A percentile compares a stretch with the other conserved stretches of the same genome.
Conservation (phyloP, 2,329 filamentous ascomycete genomes). For the Tothia fuscella region DNA sequence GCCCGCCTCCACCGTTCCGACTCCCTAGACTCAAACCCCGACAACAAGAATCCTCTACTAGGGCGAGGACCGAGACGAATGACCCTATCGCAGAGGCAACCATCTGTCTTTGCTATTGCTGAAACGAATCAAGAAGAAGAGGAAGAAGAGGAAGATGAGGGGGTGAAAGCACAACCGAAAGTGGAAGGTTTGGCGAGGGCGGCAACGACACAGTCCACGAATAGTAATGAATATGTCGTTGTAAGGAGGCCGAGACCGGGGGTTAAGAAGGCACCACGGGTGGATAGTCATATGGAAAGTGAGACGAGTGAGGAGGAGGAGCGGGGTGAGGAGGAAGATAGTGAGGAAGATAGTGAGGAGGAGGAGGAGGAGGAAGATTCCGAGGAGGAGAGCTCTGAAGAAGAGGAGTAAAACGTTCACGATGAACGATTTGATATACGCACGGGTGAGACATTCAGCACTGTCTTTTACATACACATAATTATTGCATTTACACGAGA, state of each 20-base stretch:
- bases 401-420: no score
- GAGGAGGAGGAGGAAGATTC: background rate
- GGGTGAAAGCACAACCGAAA: background rate
- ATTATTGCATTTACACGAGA: no score
- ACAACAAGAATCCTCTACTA: background rate
- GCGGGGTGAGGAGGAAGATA: background rate
- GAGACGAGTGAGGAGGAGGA: conserved; percentile 9
- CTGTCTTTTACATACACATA: no score
- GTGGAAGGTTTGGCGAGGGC: background rate
- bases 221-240: conserved; percentile 6
- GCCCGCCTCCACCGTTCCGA: conserved; percentile 47
- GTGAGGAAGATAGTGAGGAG: background rate
- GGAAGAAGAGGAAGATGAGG: background rate
- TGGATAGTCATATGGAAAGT: conserved; percentile 8
- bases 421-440: no score
- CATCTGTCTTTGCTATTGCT: conserved; percentile 5
- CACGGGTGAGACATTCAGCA: no score
- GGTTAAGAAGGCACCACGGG: conserved; percentile 6
- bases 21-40: background rate
- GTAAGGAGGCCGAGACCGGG: conserved; percentile 7
- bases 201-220: background rate
- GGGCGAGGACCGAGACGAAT: background rate
- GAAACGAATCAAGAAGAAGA: conserved; percentile 7
- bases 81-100: background rate
- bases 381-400: background rate